phyloP scores from a whole-genome alignment of 2,329 filamentous ascomycete species.

The Aspergillus felis region DNA sequence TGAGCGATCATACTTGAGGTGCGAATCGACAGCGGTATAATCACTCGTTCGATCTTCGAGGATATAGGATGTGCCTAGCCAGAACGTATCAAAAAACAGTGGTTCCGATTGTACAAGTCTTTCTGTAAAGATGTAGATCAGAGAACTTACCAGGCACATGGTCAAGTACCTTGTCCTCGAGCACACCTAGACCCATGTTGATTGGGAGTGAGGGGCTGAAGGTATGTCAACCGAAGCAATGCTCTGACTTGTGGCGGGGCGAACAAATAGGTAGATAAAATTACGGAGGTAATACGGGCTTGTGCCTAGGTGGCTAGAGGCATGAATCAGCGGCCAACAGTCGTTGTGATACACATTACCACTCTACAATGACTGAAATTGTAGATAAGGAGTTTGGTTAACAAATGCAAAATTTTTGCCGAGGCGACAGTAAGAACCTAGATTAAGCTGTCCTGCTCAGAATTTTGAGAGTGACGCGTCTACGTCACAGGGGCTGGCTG shows the following conservation, averaged over 20 bases:
- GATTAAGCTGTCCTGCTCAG: not conserved
- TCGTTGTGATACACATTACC: not conserved
- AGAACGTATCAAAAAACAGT: not conserved
- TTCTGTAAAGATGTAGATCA: not conserved
- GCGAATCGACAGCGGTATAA: constrained; percentile 32
- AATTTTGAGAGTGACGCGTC: not conserved
- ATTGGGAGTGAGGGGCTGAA: not conserved
- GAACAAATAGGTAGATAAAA: not conserved
- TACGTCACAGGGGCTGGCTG: not conserved
- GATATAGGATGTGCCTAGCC: constrained; percentile 49
- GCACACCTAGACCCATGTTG: constrained; percentile 66
- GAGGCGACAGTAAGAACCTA: not conserved
- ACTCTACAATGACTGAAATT: not conserved
- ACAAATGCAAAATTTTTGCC: not conserved
- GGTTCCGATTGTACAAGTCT: not conserved
- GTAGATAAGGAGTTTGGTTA: not conserved
- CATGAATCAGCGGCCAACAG: not conserved
- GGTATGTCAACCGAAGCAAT: not conserved
- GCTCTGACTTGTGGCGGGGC: not conserved
- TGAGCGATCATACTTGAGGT: constrained; percentile 68
- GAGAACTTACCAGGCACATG: constrained; percentile 67
- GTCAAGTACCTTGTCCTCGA: constrained; percentile 62
- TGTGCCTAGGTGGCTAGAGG: not conserved
- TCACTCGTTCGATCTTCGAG: constrained; percentile 51
- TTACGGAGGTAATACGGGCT: not conserved